These are phyloP conservation scores for Knufia fluminis DNA, from an alignment of 2,329 filamentous ascomycete genomes.

Conservation along the genomic window DNA sequence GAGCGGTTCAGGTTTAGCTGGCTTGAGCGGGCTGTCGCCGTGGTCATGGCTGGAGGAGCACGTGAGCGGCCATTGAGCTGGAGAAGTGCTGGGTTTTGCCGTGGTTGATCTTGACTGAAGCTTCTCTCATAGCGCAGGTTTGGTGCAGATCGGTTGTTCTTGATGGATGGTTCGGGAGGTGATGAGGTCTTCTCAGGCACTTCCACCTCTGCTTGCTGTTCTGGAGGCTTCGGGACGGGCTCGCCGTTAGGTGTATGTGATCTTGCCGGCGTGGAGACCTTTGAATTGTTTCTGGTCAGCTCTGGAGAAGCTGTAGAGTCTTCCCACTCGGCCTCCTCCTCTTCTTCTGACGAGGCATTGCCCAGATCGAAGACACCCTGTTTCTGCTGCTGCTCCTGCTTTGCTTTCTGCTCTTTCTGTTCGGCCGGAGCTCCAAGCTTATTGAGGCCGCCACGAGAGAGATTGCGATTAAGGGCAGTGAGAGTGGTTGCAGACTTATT, in stretches of 20 bases:
- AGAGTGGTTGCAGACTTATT: slow-evolving; percentile 37
- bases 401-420: slow-evolving; percentile 17
- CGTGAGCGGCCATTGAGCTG: slow-evolving; percentile 30
- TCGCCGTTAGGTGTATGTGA: slow-evolving; percentile 15
- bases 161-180: slow-evolving; percentile 12
- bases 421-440: slow-evolving; percentile 26
- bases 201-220: not conserved
- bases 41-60: slow-evolving; percentile 41
- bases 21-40: slow-evolving; percentile 37
- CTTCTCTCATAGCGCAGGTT: slow-evolving; percentile 13
- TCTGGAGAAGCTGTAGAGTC: slow-evolving; percentile 39
- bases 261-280: slow-evolving; percentile 19
- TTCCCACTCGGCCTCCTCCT: slow-evolving; percentile 38
- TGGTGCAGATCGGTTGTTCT: slow-evolving; percentile 19
- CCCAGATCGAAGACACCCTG: slow-evolving; percentile 39
- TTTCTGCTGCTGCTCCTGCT: slow-evolving; percentile 34
- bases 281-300: slow-evolving; percentile 38
- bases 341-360: slow-evolving; percentile 32
- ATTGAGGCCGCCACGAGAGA: slow-evolving; percentile 30
- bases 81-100: slow-evolving; percentile 19
- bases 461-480: slow-evolving; percentile 26
- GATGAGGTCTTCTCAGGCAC: slow-evolving; percentile 13
- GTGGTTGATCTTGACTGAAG: slow-evolving; percentile 6
- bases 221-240: slow-evolving; percentile 8
- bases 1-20: slow-evolving; percentile 24